A percentile compares a stretch with the other conserved stretches of the same genome.
These are phyloP conservation scores for Jatropha podagrica DNA, from an alignment of 441 rosid species.

Conservation along the genomic window DNA sequence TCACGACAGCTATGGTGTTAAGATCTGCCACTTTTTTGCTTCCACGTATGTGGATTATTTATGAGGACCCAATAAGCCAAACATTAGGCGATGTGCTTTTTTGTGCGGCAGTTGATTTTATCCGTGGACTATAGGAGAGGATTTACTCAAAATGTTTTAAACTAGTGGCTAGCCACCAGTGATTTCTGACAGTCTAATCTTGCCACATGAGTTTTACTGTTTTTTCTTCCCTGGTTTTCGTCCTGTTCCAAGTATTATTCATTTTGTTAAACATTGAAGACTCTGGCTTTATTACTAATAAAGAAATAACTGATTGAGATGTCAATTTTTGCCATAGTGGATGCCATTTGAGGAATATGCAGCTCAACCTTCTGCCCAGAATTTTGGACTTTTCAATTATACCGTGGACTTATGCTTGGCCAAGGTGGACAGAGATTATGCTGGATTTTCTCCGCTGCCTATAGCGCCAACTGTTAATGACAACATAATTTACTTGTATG, in stretches of 20 bases:
- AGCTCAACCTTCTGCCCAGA: constrained; percentile 59
- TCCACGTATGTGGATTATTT: neutral
- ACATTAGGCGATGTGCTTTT: neutral
- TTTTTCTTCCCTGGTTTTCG: neutral
- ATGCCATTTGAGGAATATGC: constrained; percentile 73
- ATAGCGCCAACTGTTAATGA: constrained; percentile 35
- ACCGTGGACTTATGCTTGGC: constrained; percentile 49
- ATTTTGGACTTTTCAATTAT: constrained; percentile 48
- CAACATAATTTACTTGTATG: constrained; percentile 44
- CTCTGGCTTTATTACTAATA: neutral
- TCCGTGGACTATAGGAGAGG: neutral
- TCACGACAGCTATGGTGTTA: neutral
- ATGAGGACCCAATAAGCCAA: neutral
- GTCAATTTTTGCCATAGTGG: constrained; percentile 47
- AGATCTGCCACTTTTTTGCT: neutral
- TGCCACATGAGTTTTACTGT: neutral
- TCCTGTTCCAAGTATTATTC: neutral
- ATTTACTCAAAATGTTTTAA: neutral
- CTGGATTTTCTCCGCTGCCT: constrained; percentile 50
- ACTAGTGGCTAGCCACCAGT: neutral
- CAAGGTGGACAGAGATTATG: constrained; percentile 48
- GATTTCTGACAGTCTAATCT: too few relatives aligned
- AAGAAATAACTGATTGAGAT: constrained; percentile 3
- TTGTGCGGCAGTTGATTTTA: neutral
- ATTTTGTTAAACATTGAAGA: neutral